Percentiles rank a stretch among this genome's conserved stretches.
Evolutionary conservation across 192 early-diverging fungal species (phyloP).

Genomic region (Entomortierella chlamydospora): DNA sequence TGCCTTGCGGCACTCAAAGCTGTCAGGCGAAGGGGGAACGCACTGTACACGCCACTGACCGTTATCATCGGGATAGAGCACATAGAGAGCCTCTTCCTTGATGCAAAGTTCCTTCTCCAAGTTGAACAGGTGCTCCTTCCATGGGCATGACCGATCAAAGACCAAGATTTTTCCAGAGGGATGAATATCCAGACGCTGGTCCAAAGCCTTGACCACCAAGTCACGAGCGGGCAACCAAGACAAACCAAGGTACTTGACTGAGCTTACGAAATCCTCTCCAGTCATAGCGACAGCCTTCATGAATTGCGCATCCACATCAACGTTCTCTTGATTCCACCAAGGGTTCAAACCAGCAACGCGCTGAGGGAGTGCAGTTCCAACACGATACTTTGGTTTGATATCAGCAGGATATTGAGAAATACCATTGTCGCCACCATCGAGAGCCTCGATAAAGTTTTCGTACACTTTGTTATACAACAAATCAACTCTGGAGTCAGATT

Average conservation of each 20-base stretch:
- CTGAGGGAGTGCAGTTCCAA: slow-evolving; percentile 82
- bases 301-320: slow-evolving; percentile 77
- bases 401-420: slow-evolving; percentile 86
- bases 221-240: slow-evolving; percentile 92
- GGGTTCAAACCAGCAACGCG: slow-evolving; percentile 91
- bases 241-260: slow-evolving; percentile 75
- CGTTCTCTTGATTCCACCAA: slow-evolving; percentile 92
- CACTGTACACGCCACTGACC: slow-evolving; percentile 44
- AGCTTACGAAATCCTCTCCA: slow-evolving; percentile 80
- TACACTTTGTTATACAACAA: slow-evolving; percentile 88
- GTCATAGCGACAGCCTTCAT: slow-evolving; percentile 76
- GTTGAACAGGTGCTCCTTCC: slow-evolving; percentile 91
- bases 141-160: slow-evolving; percentile 88
- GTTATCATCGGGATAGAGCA: slow-evolving; percentile 36
- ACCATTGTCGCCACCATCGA: slow-evolving; percentile 93
- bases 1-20: slow-evolving; percentile 50
- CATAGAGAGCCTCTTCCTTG: slow-evolving; percentile 47
- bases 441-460: slow-evolving; percentile 83
- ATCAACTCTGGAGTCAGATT: slow-evolving; percentile 67
- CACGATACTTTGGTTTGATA: slow-evolving; percentile 83
- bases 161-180: slow-evolving; percentile 83
- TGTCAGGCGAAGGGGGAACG: slow-evolving; percentile 34
- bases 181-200: slow-evolving; percentile 66
- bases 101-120: slow-evolving; percentile 70
- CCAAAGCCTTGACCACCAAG: slow-evolving; percentile 83